A percentile compares a stretch with the other conserved stretches of the same genome.
Conservation (phyloP, 805 yeast genomes). For the Tetrapisispora pingtungensis region DNA sequence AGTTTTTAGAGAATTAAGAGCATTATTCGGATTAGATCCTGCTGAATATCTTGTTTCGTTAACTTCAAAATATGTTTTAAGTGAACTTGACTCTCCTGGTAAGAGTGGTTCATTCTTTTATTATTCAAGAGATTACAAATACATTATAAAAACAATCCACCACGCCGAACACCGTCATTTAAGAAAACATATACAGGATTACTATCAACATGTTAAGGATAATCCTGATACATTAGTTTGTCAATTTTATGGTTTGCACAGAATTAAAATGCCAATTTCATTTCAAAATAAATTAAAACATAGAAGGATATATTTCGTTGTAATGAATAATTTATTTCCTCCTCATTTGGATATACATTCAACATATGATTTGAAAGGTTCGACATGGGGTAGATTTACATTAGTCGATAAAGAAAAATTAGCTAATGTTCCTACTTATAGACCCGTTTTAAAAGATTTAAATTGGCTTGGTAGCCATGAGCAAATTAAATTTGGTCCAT, state of each 20-base stretch:
- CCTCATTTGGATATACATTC: slow-evolving; percentile 79
- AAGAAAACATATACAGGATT: slow-evolving; percentile 60
- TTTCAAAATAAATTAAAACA: slow-evolving; percentile 32
- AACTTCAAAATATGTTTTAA: slow-evolving; percentile 84
- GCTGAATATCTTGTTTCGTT: slow-evolving; percentile 90
- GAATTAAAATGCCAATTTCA: slow-evolving; percentile 76
- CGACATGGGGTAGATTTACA: slow-evolving; percentile 71
- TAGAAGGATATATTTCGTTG: slow-evolving; percentile 81
- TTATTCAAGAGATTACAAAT: slow-evolving; percentile 86
- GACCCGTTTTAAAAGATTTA: slow-evolving; percentile 66
- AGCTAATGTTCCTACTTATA: slow-evolving; percentile 20
- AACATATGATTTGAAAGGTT: slow-evolving; percentile 88
- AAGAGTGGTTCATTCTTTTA: slow-evolving; percentile 95
- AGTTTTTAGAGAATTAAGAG: slow-evolving; percentile 79
- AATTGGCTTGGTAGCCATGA: slow-evolving; percentile 72
- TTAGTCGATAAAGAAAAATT: slow-evolving; percentile 18
- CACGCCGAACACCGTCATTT: slow-evolving; percentile 85
- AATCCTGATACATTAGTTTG: slow-evolving; percentile 85
- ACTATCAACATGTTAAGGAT: slow-evolving; percentile 66
- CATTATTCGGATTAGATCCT: slow-evolving; percentile 78
- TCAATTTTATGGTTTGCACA: slow-evolving; percentile 93
- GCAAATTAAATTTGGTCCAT: slow-evolving; percentile 65
- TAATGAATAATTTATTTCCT: slow-evolving; percentile 95
- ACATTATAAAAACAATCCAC: slow-evolving; percentile 92
- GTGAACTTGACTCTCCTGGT: slow-evolving; percentile 92